Percentiles rank a stretch among this genome's conserved stretches.
Evolutionary conservation across 2,329 filamentous ascomycete species (phyloP).

Genomic region (Myrmaecium sp.): DNA sequence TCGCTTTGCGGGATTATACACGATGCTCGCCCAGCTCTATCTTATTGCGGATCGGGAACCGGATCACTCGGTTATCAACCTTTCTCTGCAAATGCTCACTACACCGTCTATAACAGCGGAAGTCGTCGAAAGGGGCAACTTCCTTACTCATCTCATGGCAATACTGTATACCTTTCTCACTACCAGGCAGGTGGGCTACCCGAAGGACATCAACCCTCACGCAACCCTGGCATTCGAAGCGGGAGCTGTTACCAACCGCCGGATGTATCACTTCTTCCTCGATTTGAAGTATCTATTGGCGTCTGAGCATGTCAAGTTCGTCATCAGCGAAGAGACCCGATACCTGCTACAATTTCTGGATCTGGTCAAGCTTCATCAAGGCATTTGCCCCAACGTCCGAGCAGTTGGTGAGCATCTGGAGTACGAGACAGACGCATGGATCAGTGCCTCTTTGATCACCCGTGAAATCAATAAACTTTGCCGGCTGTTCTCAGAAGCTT

Average conservation of each 20-base stretch:
- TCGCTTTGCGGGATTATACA: conserved; percentile 90
- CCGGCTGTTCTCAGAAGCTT: conserved; percentile 74
- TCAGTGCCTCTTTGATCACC: conserved; percentile 84
- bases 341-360: conserved; percentile 93
- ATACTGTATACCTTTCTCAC: conserved; percentile 97
- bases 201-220: conserved; percentile 70
- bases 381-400: conserved; percentile 85
- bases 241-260: conserved; percentile 82
- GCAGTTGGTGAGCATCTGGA: conserved; percentile 93
- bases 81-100: conserved; percentile 90
- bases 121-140: conserved; percentile 87
- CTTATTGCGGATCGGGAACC: conserved; percentile 91
- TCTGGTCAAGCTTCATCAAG: conserved; percentile 87
- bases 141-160: conserved; percentile 84
- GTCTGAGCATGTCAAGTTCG: conserved; percentile 73
- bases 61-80: conserved; percentile 95
- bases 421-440: conserved; percentile 97
- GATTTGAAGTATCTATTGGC: conserved; percentile 84
- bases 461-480: conserved; percentile 89
- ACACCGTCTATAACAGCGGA: conserved; percentile 94
- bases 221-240: conserved; percentile 86
- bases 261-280: conserved; percentile 95
- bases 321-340: conserved; percentile 63
- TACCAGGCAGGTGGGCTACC: conserved; percentile 86
- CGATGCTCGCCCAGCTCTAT: conserved; percentile 81